A percentile compares a stretch with the other conserved stretches of the same genome.
Conservation (phyloP, 495 filamentous ascomycete species). For the Tuber calosporum region DNA sequence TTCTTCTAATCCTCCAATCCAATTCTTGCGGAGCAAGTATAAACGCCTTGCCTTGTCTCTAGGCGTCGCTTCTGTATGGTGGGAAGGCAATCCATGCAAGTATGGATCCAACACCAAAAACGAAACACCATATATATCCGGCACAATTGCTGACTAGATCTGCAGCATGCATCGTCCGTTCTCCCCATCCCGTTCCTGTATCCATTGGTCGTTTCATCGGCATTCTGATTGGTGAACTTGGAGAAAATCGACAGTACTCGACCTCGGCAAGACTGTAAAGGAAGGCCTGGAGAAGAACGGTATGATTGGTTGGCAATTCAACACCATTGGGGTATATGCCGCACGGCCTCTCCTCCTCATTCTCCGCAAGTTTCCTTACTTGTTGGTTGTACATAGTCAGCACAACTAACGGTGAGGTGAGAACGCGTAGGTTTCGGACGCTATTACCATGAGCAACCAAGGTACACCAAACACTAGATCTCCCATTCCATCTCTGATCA, state of each 20-base stretch:
- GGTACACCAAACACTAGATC: constrained; percentile 49
- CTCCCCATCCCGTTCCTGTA: constrained; percentile 31
- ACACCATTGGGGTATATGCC: constrained; percentile 73
- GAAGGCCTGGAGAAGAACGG: constrained; percentile 68
- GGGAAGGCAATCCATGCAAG: constrained; percentile 95
- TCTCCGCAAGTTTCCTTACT: constrained; percentile 24
- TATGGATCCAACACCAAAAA: constrained; percentile 35
- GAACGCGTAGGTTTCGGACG: constrained; percentile 53
- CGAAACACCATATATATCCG: constrained; percentile 26
- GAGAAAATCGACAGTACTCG: constrained; percentile 56
- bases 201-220: constrained; percentile 33
- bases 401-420: constrained; percentile 31
- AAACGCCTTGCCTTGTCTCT: constrained; percentile 18
- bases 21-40: not conserved
- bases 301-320: constrained; percentile 90
- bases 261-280: constrained; percentile 86
- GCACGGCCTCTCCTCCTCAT: constrained; percentile 33
- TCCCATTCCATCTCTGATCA: constrained; percentile 19
- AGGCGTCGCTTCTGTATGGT: constrained; percentile 77
- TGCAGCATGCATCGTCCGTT: constrained; percentile 41
- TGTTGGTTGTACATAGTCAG: constrained; percentile 16
- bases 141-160: constrained; percentile 37
- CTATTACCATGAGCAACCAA: constrained; percentile 93
- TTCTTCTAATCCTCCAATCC: constrained; percentile 9
- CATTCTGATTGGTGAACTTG: constrained; percentile 46